A percentile compares a stretch with the other conserved stretches of the same genome.
phyloP scores from a whole-genome alignment of 306 rosid species.

The Fragaria ananassa region DNA sequence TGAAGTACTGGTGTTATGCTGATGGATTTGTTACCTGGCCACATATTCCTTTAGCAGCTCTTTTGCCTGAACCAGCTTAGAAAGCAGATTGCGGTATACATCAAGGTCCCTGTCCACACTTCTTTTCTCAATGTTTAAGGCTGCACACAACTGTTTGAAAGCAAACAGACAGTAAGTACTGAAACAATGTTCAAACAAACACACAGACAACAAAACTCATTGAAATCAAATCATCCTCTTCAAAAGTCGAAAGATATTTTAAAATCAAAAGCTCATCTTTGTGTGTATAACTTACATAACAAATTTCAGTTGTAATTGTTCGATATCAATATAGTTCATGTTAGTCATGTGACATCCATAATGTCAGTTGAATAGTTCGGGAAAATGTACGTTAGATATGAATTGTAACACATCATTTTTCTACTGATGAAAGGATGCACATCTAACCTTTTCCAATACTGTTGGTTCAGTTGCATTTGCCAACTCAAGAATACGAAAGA shows the following conservation, averaged over 20 bases:
- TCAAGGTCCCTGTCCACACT: constrained; percentile 97
- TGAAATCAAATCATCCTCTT: neutral
- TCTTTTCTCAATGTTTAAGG: constrained; percentile 71
- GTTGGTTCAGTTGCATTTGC: constrained; percentile 91
- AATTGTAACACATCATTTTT: neutral
- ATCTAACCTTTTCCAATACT: constrained; percentile 80
- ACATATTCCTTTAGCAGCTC: constrained; percentile 90
- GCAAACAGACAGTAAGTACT: constrained; percentile 24
- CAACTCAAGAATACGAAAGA: constrained; percentile 92
- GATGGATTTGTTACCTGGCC: constrained; percentile 57
- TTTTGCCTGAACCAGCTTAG: constrained; percentile 96
- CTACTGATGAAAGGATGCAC: neutral
- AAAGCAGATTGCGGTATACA: constrained; percentile 88
- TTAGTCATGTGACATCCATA: neutral
- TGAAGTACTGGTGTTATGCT: neutral
- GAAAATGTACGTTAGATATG: neutral
- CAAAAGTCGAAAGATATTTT: too few species aligned
- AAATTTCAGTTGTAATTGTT: neutral
- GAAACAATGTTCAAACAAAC: neutral
- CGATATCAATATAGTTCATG: neutral
- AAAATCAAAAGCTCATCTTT: neutral
- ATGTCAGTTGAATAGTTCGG: neutral
- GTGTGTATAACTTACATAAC: neutral
- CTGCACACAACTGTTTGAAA: constrained; percentile 68
- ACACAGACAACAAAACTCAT: neutral